phyloP scores from a whole-genome alignment of 176 grass and related monocot species.

The Oryza coarctata region DNA sequence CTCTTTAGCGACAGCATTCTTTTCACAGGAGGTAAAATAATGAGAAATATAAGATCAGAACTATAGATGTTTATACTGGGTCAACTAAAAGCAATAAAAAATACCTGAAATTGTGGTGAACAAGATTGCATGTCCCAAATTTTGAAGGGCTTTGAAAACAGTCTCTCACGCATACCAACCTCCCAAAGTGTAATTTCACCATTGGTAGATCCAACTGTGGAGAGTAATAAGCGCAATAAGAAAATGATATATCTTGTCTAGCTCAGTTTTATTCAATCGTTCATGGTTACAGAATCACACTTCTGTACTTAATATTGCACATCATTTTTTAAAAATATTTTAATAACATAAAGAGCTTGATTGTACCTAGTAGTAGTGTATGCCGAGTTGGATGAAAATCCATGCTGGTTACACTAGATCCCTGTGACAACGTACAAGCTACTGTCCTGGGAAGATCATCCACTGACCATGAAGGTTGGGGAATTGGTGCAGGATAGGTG shows the following conservation, averaged over 20 bases:
- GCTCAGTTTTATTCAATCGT: constrained; percentile 1
- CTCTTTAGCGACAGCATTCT: constrained; percentile 69
- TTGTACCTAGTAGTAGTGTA: constrained; percentile 83
- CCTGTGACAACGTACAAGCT: constrained; percentile 71
- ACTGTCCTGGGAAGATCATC: constrained; percentile 87
- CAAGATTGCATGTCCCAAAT: constrained; percentile 60
- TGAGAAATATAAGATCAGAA: constrained; percentile 26
- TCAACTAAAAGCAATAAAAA: constrained; percentile 32
- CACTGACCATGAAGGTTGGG: constrained; percentile 71
- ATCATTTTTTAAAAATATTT: constrained; percentile 14
- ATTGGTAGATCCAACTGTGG: constrained; percentile 75
- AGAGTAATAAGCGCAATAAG: constrained; percentile 20
- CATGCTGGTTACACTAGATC: constrained; percentile 89
- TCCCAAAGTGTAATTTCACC: constrained; percentile 94
- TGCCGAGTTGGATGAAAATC: constrained; percentile 90
- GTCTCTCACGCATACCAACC: constrained; percentile 69
- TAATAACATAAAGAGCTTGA: constrained; percentile 17
- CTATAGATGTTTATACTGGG: constrained; percentile 13
- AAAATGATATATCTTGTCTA: constrained; percentile 19
- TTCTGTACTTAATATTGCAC: neutral
- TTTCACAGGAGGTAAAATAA: constrained; percentile 35
- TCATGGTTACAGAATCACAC: neutral
- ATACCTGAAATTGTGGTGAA: constrained; percentile 69
- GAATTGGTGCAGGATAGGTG: constrained; percentile 70
- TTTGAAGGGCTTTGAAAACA: constrained; percentile 85